Conservation (phyloP, 106 monocot genomes). For the Phalaenopsis aphrodite region DNA sequence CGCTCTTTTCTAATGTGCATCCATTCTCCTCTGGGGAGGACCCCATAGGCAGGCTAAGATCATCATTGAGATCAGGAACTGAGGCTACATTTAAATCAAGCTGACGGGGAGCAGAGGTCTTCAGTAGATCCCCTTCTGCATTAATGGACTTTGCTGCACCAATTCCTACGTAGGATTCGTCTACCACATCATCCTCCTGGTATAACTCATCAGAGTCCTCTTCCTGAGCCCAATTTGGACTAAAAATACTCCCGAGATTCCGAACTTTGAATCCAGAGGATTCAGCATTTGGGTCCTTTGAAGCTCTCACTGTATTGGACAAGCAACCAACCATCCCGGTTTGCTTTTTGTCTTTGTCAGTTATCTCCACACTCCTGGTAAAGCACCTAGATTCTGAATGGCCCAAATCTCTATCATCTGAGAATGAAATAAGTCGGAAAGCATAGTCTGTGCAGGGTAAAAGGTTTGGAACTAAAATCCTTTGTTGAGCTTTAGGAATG, state of each 20-base stretch:
- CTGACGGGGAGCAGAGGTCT: constrained; percentile 22
- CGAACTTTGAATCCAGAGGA: constrained; percentile 78
- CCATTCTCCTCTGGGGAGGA: constrained; percentile 27
- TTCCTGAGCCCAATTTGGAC: constrained; percentile 60
- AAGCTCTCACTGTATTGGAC: too few relatives aligned
- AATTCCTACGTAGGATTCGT: neutral
- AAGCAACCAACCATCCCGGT: too few relatives aligned
- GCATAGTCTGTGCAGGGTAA: constrained; percentile 76
- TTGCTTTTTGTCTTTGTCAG: too few relatives aligned
- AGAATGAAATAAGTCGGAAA: constrained; percentile 68
- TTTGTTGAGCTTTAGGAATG: constrained; percentile 43
- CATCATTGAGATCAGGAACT: constrained; percentile 82
- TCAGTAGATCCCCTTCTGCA: constrained; percentile 23
- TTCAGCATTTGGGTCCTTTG: constrained; percentile 6
- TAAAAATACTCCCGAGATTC: constrained; percentile 58
- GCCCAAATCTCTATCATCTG: constrained; percentile 58
- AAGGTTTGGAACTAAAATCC: constrained; percentile 60
- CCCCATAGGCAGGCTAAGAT: constrained; percentile 9
- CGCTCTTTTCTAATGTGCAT: constrained; percentile 15
- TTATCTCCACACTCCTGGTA: constrained; percentile 52
- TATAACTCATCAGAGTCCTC: constrained; percentile 12
- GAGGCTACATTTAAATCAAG: constrained; percentile 63
- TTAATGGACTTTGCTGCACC: constrained; percentile 14
- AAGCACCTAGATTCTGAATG: constrained; percentile 76
- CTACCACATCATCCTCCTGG: constrained; percentile 13